Conservation (phyloP, 768 basidiomycete genomes). For the Leccinum uliginosum region DNA sequence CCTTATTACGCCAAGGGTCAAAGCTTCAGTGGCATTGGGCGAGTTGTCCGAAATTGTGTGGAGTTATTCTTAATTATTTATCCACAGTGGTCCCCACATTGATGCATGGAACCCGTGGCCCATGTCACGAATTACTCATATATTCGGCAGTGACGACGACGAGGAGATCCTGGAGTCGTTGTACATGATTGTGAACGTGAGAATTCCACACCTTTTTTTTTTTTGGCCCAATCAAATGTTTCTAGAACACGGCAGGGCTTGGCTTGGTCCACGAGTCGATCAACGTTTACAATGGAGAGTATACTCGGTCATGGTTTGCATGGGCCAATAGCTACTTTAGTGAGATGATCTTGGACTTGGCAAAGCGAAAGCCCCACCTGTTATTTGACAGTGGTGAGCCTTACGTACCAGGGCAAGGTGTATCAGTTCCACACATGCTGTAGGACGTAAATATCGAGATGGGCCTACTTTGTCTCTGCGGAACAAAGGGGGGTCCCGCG, state of each 20-base stretch:
- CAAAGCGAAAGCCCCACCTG: constrained; percentile 65
- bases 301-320: constrained; percentile 76
- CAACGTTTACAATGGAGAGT: constrained; percentile 55
- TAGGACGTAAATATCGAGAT: neutral
- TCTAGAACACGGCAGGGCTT: constrained; percentile 65
- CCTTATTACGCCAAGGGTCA: constrained; percentile 66
- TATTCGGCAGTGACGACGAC: constrained; percentile 73
- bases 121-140: constrained; percentile 73
- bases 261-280: constrained; percentile 79
- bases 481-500: neutral
- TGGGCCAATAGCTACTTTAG: constrained; percentile 85
- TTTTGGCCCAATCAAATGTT: neutral
- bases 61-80: neutral
- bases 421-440: neutral
- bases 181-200: constrained; percentile 65
- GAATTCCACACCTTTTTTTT: constrained; percentile 16
- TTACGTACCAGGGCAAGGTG: constrained; percentile 48
- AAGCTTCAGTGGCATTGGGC: constrained; percentile 69
- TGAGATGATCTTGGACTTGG: constrained; percentile 77
- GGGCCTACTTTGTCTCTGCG: neutral
- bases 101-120: constrained; percentile 77
- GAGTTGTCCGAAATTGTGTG: constrained; percentile 19
- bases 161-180: constrained; percentile 58
- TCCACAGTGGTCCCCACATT: constrained; percentile 65
- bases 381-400: constrained; percentile 53